A percentile compares a stretch with the other conserved stretches of the same genome.
phyloP scores from a whole-genome alignment of 768 basidiomycete species.

The Leccinum arenicola region DNA sequence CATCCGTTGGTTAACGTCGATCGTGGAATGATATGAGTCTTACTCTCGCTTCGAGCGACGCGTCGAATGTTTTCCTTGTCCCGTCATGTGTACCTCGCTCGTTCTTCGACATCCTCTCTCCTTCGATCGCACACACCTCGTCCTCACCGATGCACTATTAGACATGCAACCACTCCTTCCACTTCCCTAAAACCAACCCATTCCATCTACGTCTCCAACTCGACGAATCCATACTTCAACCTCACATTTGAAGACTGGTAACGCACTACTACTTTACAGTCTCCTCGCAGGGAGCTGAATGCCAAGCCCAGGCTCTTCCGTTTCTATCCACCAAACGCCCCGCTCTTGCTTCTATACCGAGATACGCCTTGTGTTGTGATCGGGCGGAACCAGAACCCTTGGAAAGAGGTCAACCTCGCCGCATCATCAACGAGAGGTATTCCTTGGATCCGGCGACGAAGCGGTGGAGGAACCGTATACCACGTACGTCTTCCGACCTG shows the following conservation, averaged over 20 bases:
- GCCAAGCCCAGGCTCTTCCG: conserved; percentile 67
- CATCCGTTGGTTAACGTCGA: too few species aligned
- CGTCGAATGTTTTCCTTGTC: conserved; percentile 28
- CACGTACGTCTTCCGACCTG: conserved; percentile 58
- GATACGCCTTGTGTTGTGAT: conserved; percentile 89
- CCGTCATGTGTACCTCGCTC: conserved; percentile 23
- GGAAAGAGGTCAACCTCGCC: conserved; percentile 89
- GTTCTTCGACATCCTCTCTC: background rate
- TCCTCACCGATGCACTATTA: conserved; percentile 6
- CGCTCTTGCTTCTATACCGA: conserved; percentile 84
- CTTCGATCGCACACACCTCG: background rate
- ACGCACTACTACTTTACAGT: conserved; percentile 16
- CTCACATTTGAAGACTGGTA: conserved; percentile 90
- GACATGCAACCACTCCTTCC: conserved; percentile 10
- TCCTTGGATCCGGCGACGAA: conserved; percentile 80
- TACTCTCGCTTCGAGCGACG: too few species aligned
- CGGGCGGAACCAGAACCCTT: conserved; percentile 96
- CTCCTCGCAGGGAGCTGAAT: conserved; percentile 28
- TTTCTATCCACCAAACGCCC: conserved; percentile 59
- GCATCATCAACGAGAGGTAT: conserved; percentile 51
- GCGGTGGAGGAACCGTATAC: conserved; percentile 95
- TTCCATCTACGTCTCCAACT: conserved; percentile 70
- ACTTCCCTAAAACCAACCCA: conserved; percentile 36
- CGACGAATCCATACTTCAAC: conserved; percentile 85
- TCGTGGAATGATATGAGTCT: too few species aligned